A percentile compares a stretch with the other conserved stretches of the same genome.
Evolutionary conservation across 148 eudicot genomes (phyloP).

Genomic region (Euryodendron excelsum): DNA sequence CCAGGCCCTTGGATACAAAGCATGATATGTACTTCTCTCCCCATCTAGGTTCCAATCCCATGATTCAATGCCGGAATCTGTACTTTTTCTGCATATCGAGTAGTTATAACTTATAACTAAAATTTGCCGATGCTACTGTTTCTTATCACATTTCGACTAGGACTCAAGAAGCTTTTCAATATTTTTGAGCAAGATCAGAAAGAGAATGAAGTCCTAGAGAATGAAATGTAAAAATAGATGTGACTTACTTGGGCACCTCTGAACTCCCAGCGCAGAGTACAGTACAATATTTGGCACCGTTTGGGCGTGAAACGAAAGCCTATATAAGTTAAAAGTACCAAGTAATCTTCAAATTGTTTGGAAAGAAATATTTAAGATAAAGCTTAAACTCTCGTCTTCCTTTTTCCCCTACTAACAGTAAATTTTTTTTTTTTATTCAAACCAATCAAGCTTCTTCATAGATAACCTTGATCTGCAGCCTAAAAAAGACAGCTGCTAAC

Average conservation of each 20-base stretch:
- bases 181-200: background rate
- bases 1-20: constrained; percentile 94
- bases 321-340: constrained; percentile 24
- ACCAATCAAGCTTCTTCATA: too few relatives aligned
- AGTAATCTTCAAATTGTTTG: background rate
- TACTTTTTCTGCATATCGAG: constrained; percentile 50
- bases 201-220: background rate
- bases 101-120: constrained; percentile 14
- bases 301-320: constrained; percentile 81
- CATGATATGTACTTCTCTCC: constrained; percentile 71
- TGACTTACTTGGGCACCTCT: constrained; percentile 58
- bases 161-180: background rate
- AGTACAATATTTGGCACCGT: constrained; percentile 67
- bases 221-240: background rate
- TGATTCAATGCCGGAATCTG: constrained; percentile 70
- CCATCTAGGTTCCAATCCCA: constrained; percentile 97
- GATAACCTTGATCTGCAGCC: too few relatives aligned
- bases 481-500: too few relatives aligned
- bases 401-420: background rate
- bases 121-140: constrained; percentile 12
- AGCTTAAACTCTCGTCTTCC: background rate
- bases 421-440: background rate
- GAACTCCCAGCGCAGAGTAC: constrained; percentile 74
- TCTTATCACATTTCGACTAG: background rate
- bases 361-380: background rate